These are phyloP conservation scores for Geotrichum ghanense DNA, from an alignment of 805 yeast species.

Conservation along the genomic window DNA sequence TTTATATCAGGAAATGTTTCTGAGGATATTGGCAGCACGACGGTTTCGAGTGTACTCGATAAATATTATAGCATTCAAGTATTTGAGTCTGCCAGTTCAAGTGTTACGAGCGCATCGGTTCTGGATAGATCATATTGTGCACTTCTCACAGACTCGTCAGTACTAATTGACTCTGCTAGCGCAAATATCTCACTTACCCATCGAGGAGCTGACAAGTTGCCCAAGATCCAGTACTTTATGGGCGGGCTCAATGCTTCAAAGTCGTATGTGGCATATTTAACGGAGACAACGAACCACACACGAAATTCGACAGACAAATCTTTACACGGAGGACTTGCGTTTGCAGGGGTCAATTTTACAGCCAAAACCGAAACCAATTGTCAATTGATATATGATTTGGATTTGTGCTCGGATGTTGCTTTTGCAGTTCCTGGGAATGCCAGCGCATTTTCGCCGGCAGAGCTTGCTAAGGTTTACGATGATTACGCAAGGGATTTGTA, in stretches of 20 bases:
- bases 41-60: neutral
- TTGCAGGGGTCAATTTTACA: conserved; percentile 40
- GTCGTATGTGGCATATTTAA: conserved; percentile 51
- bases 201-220: conserved; percentile 32
- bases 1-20: conserved; percentile 48
- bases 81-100: conserved; percentile 10
- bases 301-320: neutral
- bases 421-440: conserved; percentile 68
- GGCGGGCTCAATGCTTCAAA: conserved; percentile 50
- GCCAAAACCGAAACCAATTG: conserved; percentile 51
- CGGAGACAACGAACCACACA: conserved; percentile 33
- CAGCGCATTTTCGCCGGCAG: conserved; percentile 23
- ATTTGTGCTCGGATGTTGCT: conserved; percentile 72
- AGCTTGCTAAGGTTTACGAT: conserved; percentile 47
- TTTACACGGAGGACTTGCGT: conserved; percentile 53
- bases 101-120: conserved; percentile 3
- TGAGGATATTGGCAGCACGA: conserved; percentile 2
- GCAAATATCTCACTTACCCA: conserved; percentile 25
- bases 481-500: conserved; percentile 43
- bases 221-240: conserved; percentile 51
- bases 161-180: conserved; percentile 23
- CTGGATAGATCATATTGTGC: conserved; percentile 64
- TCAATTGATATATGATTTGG: conserved; percentile 58
- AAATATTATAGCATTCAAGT: conserved; percentile 31
- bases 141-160: conserved; percentile 39